Evolutionary conservation across 352 stramenopile species (phyloP), one percentile per base, ranked within the genome.

Genomic region (Pythium aristosporum): DNA sequence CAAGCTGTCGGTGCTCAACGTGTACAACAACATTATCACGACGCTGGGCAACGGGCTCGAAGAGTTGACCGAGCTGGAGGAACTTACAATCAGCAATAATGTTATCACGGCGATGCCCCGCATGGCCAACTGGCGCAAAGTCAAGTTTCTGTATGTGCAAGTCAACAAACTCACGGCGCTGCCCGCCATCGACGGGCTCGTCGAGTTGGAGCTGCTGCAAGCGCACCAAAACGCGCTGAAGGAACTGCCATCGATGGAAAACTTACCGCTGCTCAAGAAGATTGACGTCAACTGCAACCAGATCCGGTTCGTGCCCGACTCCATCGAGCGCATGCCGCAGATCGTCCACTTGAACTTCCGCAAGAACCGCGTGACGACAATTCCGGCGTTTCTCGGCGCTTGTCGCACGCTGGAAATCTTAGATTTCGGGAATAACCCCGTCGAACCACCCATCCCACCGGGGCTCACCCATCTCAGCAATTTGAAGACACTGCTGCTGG

Each of bases 231-330:
- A 94, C 47, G 62, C 70, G 20, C 68, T 96, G 10, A 71, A 68
- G 43, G 72, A 69, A 28, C 67, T 92, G 46, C 87, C 80, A 13
- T 77, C 60, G 47, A 88, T 93, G 80, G 71, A 79, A 25, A 85
- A 77, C 13, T 68, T 91, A 32, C 70, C 79, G 6, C 70, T 78
- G 30, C 57, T 96, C 32, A 80, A 86, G 52, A 92, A 87, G 68
- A 79, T 96, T 10, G 87, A 96, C 54, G 72, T 88, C 34, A 90
- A 84, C 55, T 88, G 72, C 43, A 94, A 96, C 63, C 69, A 70
- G 41, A 84, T 94, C 59, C 43, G 60, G 2, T 50, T 65, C 8
- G 68, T 93, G 6, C 82, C 87, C 5, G 42, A 67, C 13, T 75
- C 65, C 30, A 69, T 94, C 16, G 61, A 78, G 52, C 70, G 76